A percentile compares a stretch with the other conserved stretches of the same genome.
These are phyloP conservation scores for Rhododendron simsii DNA, from an alignment of 148 eudicot genomes.

Conservation along the genomic window DNA sequence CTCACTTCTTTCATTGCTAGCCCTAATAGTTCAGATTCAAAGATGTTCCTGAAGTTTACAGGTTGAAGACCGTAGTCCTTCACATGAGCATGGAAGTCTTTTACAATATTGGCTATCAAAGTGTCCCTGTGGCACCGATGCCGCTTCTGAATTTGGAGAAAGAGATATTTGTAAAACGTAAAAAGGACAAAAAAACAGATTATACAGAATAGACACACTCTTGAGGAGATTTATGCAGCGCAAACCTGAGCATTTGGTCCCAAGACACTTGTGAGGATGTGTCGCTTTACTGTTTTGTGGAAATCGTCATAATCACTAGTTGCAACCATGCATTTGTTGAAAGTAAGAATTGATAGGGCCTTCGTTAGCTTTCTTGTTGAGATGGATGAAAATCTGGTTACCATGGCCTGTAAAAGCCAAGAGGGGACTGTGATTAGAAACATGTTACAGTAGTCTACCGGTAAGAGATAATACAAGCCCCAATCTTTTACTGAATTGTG, in stretches of 20 bases:
- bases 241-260: slow-evolving; percentile 87
- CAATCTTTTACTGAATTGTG: neutral
- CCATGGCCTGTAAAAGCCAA: slow-evolving; percentile 61
- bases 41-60: slow-evolving; percentile 52
- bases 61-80: slow-evolving; percentile 37
- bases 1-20: slow-evolving; percentile 65
- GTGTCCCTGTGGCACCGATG: slow-evolving; percentile 48
- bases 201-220: neutral
- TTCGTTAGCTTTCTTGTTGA: slow-evolving; percentile 73
- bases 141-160: slow-evolving; percentile 44
- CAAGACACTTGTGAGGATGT: slow-evolving; percentile 48
- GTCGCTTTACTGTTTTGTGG: slow-evolving; percentile 60
- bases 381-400: slow-evolving; percentile 63
- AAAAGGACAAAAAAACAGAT: neutral
- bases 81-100: slow-evolving; percentile 30
- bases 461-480: neutral
- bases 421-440: neutral
- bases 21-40: slow-evolving; percentile 74
- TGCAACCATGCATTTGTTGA: slow-evolving; percentile 79
- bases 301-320: slow-evolving; percentile 82
- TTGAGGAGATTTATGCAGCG: neutral
- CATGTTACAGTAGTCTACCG: neutral
- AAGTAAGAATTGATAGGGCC: slow-evolving; percentile 64
- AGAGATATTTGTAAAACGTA: neutral
- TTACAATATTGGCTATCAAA: slow-evolving; percentile 44